phyloP scores from a whole-genome alignment of 257 asterid genomes.

The Sherardia arvensis region DNA sequence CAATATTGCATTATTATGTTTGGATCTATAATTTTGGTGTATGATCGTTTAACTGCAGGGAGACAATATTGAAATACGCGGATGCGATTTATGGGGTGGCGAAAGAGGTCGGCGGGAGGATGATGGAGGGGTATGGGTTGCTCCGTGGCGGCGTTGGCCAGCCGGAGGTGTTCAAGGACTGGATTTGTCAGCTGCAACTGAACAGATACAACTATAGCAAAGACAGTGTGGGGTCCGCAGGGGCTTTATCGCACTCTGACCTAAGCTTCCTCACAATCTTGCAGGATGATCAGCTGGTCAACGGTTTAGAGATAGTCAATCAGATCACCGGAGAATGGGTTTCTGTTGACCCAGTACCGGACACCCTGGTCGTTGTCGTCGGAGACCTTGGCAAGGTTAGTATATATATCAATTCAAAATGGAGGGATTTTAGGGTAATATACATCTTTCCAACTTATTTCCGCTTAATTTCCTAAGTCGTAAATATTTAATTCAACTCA shows the following conservation, averaged over 20 bases:
- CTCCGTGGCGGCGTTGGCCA: not conserved
- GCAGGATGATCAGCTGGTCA: constrained; percentile 41
- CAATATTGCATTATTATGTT: no score
- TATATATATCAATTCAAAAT: not conserved
- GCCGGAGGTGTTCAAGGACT: constrained; percentile 18
- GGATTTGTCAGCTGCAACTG: constrained; percentile 37
- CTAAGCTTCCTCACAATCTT: constrained; percentile 38
- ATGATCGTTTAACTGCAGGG: no score
- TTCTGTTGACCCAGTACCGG: constrained; percentile 24
- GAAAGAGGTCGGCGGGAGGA: constrained; percentile 24
- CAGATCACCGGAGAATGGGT: constrained; percentile 24
- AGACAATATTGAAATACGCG: constrained; percentile 23
- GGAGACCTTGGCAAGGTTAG: constrained; percentile 25
- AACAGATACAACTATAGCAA: constrained; percentile 31
- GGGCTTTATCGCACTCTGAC: constrained; percentile 42
- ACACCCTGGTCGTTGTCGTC: constrained; percentile 14
- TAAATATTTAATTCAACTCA: no score
- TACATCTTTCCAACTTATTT: no score
- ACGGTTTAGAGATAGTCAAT: constrained; percentile 35
- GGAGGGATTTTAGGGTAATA: no score
- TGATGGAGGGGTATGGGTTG: constrained; percentile 33
- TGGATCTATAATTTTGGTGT: no score
- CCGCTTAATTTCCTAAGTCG: no score
- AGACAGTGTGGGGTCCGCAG: constrained; percentile 30
- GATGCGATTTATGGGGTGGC: constrained; percentile 24